Evolutionary conservation across 163 green algal species (phyloP).

Genomic region (Scenedesmus sp.): DNA sequence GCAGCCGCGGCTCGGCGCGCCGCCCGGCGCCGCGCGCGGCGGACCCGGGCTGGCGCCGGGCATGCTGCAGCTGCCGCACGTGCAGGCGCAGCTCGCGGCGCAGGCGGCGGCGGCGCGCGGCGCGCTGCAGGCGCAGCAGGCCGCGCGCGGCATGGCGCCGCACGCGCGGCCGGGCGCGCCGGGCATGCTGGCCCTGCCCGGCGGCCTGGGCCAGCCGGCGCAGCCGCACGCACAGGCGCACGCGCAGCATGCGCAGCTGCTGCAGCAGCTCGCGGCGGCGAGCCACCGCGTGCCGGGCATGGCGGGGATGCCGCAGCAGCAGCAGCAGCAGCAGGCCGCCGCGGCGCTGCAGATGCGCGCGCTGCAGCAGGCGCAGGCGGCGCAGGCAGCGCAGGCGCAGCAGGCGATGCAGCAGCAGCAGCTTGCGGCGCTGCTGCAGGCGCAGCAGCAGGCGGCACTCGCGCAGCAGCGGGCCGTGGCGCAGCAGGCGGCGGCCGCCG

Average conservation of each 20-base stretch:
- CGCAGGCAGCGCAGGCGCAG: background rate
- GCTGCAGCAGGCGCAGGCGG: background rate
- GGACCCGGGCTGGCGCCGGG: too few relatives aligned
- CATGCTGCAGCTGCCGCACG: too few relatives aligned
- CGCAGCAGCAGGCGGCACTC: slow-evolving; percentile 2
- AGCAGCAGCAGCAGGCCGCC: slow-evolving; percentile 21
- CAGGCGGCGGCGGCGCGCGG: too few relatives aligned
- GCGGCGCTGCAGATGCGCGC: background rate
- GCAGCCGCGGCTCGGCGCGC: background rate
- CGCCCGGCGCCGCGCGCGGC: too few relatives aligned
- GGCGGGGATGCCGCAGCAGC: slow-evolving; percentile 13
- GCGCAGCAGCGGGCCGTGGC: background rate
- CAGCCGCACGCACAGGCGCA: slow-evolving; percentile 28
- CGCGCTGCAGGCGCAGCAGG: background rate
- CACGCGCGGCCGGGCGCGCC: too few relatives aligned
- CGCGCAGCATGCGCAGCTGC: background rate
- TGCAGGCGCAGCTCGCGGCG: background rate
- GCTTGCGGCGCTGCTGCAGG: background rate
- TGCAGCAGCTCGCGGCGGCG: background rate
- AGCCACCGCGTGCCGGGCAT: background rate
- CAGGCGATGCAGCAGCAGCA: slow-evolving; percentile 8
- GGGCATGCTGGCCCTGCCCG: background rate
- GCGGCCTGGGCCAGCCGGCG: background rate
- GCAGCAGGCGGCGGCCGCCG: slow-evolving; percentile 1
- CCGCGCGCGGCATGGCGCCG: too few relatives aligned